These are phyloP conservation scores for Mortierella sp. DNA, from an alignment of 371 early-diverging fungal genomes.

Conservation along the genomic window DNA sequence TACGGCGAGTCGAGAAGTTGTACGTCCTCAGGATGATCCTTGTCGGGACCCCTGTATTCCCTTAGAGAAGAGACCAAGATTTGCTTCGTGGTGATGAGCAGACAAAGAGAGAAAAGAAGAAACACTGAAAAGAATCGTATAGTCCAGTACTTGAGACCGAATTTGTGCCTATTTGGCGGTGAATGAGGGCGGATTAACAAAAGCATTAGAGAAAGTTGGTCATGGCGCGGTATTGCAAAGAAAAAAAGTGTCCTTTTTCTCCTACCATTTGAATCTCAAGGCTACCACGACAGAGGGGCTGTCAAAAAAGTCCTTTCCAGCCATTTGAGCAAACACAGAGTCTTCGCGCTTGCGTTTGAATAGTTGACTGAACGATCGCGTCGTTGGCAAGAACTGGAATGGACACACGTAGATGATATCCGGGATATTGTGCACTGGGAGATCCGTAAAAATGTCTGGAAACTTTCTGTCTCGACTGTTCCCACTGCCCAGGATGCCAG, in stretches of 20 bases:
- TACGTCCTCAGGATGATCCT: background rate
- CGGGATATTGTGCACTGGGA: slow-evolving; percentile 17
- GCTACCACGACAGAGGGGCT: slow-evolving; percentile 38
- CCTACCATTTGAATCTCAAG: slow-evolving; percentile 37
- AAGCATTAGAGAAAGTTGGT: too few relatives aligned
- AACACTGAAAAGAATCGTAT: background rate
- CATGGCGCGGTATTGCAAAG: too few relatives aligned
- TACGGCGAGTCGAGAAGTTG: too few relatives aligned
- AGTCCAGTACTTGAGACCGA: background rate
- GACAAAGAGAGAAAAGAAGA: background rate
- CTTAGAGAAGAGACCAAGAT: background rate
- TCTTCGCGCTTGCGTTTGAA: slow-evolving; percentile 12
- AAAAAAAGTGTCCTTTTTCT: too few relatives aligned
- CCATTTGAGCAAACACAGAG: slow-evolving; percentile 32
- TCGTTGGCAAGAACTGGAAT: slow-evolving; percentile 13
- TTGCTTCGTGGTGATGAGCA: background rate
- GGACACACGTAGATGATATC: slow-evolving; percentile 38
- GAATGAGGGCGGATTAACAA: background rate
- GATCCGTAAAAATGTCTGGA: too few relatives aligned
- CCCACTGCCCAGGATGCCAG: background rate
- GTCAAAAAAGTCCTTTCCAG: slow-evolving; percentile 38
- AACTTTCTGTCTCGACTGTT: too few relatives aligned
- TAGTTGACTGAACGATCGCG: slow-evolving; percentile 24
- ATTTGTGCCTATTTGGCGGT: background rate
- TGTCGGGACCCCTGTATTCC: too few relatives aligned